Percentiles rank a stretch among this genome's conserved stretches.
Conservation (phyloP, 73 alveolate genomes). For the Tetrahymena thermophila region DNA sequence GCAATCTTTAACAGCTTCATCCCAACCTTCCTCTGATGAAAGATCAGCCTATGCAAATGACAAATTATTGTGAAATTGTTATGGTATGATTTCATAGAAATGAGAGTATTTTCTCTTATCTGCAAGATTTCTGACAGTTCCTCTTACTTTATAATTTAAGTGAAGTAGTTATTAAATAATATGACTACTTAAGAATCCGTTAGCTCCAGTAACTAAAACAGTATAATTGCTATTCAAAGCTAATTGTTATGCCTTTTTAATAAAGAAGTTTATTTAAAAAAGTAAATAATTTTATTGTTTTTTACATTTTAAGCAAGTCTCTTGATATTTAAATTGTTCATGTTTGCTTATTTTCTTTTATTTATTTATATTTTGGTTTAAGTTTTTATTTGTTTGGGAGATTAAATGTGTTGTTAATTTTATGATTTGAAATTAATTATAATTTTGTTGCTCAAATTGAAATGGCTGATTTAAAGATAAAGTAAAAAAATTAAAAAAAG, state of each 20-base stretch:
- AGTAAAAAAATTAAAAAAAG: too few relatives aligned
- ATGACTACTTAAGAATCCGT: background rate
- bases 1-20: background rate
- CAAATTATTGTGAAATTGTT: background rate
- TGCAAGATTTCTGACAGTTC: background rate
- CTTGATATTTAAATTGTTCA: background rate
- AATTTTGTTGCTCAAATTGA: too few relatives aligned
- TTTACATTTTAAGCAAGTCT: background rate
- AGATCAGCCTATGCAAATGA: background rate
- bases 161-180: background rate
- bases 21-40: background rate
- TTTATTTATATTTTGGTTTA: too few relatives aligned
- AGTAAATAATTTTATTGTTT: background rate
- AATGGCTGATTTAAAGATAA: too few relatives aligned
- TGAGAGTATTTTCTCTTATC: background rate
- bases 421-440: too few relatives aligned
- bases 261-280: background rate
- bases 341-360: background rate
- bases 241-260: background rate
- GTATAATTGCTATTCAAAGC: background rate
- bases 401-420: too few relatives aligned
- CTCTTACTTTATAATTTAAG: background rate
- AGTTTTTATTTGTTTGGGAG: too few relatives aligned
- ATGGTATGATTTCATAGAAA: background rate
- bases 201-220: background rate